These are phyloP conservation scores for Solanum appendiculatum DNA, from an alignment of 257 asterid genomes.

Conservation along the genomic window DNA sequence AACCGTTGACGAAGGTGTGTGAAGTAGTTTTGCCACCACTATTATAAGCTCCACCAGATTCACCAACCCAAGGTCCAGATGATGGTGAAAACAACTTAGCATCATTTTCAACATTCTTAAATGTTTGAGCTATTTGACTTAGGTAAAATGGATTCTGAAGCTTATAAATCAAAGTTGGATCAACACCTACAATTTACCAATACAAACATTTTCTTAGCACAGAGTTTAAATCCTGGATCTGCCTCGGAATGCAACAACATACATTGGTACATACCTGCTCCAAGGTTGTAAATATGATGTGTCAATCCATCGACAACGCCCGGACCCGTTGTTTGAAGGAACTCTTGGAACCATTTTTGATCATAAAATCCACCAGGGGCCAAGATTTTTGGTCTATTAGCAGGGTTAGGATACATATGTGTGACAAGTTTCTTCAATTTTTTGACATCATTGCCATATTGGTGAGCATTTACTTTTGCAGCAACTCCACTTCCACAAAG, in stretches of 20 bases:
- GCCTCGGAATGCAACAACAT: not conserved
- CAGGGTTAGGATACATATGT: slow-evolving; percentile 29
- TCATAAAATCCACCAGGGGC: slow-evolving; percentile 83
- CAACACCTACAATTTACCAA: slow-evolving; percentile 33
- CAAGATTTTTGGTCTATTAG: slow-evolving; percentile 42
- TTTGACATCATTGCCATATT: slow-evolving; percentile 54
- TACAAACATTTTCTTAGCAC: not conserved
- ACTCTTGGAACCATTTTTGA: slow-evolving; percentile 41
- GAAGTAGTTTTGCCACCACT: slow-evolving; percentile 82
- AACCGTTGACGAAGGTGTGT: slow-evolving; percentile 60
- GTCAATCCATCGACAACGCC: slow-evolving; percentile 59
- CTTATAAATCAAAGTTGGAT: slow-evolving; percentile 42
- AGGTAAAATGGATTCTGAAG: slow-evolving; percentile 61
- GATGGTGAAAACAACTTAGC: slow-evolving; percentile 41
- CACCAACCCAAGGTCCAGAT: slow-evolving; percentile 82
- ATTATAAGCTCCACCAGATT: slow-evolving; percentile 82
- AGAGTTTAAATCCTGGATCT: not conserved
- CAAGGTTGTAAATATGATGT: slow-evolving; percentile 81
- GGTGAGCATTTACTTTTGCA: slow-evolving; percentile 46
- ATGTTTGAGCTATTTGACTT: slow-evolving; percentile 33
- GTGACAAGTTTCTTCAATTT: slow-evolving; percentile 36
- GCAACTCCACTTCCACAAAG: slow-evolving; percentile 53
- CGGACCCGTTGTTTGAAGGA: slow-evolving; percentile 47
- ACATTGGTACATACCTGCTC: slow-evolving; percentile 36
- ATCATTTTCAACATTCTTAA: slow-evolving; percentile 23